Base-by-base conservation (phyloP, 148 eudicot species). In the Amaranthus hypochondriacus region DNA sequence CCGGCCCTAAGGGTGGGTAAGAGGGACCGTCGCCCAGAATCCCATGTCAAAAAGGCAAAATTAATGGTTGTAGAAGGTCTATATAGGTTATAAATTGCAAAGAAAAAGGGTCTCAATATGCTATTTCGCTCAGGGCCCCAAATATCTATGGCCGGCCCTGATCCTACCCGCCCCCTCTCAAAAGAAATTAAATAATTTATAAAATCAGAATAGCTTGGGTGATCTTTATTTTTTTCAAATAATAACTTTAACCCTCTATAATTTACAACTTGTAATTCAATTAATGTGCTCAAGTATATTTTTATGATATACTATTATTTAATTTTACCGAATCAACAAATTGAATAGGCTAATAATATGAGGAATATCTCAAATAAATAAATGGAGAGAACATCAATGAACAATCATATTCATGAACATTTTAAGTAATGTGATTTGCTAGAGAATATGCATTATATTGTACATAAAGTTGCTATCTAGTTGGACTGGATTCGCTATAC, bases 341-440 rank as follows among this genome's bases (percentile, higher is more conserved):
- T 14, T 48, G 14, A 59, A 11, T 8, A 28, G 50, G 0, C n/a
- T 71, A n/a, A 56, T 71, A 57, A 18, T 49, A 14, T 7, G 66
- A 57, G 58, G 66, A 75, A 75, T 58, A 75, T 75, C 68, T 75
- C 6, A 51, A 3, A 50, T 75, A 68, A 6, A 49, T 58, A 18
- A 75, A 50, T 60, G 68, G 4, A 0, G 4, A 48, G 44, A 59
- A 75, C 58, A 75, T 76, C 73, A 68, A 76, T 76, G 50, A 75
- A 68, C 73, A 68, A 76, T 76, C 73, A 69, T 67, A 76, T 76
- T 76, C 78, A 51, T 68, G 67, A 76, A 68, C 68, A 76, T 76
- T 69, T 68, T 4, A 76, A 68, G 44, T 51, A 42, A 76, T 42
- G 65, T 50, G 48, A 67, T 68, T 50, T 57, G 55, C 7, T 53